Percentiles rank a stretch among this genome's conserved stretches.
Evolutionary conservation across 768 basidiomycete species (phyloP).

Genomic region (Cystofilobasidium capitatum): DNA sequence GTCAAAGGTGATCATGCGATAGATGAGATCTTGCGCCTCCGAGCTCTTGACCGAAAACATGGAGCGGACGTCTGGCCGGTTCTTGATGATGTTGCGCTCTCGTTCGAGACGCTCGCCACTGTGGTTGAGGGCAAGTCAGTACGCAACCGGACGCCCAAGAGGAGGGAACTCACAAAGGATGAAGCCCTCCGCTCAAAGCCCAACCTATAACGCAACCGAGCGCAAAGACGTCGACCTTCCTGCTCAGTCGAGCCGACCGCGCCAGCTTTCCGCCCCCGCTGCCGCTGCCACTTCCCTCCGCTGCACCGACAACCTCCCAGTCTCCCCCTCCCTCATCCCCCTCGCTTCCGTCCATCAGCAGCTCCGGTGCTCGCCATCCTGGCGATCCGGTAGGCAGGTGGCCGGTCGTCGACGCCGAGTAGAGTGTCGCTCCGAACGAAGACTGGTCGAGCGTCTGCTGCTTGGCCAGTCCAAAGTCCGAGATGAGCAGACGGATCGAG

Average conservation of each 20-base stretch:
- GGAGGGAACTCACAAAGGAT: slow-evolving; percentile 53
- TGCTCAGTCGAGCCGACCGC: slow-evolving; percentile 58
- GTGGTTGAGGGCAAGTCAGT: not conserved
- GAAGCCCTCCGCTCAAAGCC: slow-evolving; percentile 74
- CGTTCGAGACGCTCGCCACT: slow-evolving; percentile 78
- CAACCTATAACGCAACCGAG: slow-evolving; percentile 93
- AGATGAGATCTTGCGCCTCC: slow-evolving; percentile 77
- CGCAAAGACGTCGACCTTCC: slow-evolving; percentile 93
- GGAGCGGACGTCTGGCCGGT: not conserved
- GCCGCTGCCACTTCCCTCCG: not conserved
- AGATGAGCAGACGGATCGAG: slow-evolving; percentile 39
- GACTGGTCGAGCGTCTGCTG: slow-evolving; percentile 92
- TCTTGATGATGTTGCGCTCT: slow-evolving; percentile 66
- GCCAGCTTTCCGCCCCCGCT: slow-evolving; percentile 40
- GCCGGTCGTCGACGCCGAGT: slow-evolving; percentile 8
- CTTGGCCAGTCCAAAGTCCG: slow-evolving; percentile 95
- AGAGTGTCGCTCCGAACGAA: slow-evolving; percentile 79
- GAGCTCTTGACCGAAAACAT: slow-evolving; percentile 60
- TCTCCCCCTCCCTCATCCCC: not conserved
- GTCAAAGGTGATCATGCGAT: slow-evolving; percentile 65
- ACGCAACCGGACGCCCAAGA: not conserved
- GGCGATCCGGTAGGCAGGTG: slow-evolving; percentile 55
- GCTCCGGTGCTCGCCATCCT: slow-evolving; percentile 96
- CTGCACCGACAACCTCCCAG: slow-evolving; percentile 22
- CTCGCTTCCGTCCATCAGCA: slow-evolving; percentile 47